Conservation (phyloP, 257 asterid species). For the Fraxinus quadrangulata region DNA sequence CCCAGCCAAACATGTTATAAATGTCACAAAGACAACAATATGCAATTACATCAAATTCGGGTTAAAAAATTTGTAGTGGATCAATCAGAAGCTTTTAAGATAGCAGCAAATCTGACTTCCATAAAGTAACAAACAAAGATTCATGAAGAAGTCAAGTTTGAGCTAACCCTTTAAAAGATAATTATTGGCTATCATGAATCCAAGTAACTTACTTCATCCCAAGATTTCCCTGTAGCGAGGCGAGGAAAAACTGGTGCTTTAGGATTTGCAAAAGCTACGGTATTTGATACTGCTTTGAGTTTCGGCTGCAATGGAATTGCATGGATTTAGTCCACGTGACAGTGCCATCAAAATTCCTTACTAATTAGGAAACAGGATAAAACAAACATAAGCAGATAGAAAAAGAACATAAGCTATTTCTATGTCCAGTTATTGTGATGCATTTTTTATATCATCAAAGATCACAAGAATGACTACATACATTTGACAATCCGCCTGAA, state of each 20-base stretch:
- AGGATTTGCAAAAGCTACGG: constrained; percentile 60
- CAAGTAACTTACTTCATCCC: constrained; percentile 57
- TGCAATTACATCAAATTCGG: too few relatives aligned
- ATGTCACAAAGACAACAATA: too few relatives aligned
- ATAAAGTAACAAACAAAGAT: not conserved
- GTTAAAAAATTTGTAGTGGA: too few relatives aligned
- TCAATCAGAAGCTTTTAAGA: too few relatives aligned
- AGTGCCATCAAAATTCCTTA: not conserved
- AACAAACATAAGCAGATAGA: not conserved
- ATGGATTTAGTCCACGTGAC: not conserved
- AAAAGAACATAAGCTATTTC: too few relatives aligned
- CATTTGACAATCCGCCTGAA: constrained; percentile 67
- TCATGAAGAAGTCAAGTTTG: not conserved
- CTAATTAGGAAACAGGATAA: too few relatives aligned
- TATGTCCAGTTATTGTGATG: too few relatives aligned
- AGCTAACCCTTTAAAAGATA: too few relatives aligned
- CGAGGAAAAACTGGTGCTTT: constrained; percentile 70
- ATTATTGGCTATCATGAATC: not conserved
- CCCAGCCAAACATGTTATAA: too few relatives aligned
- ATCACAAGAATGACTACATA: constrained; percentile 14
- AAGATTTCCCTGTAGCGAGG: constrained; percentile 59
- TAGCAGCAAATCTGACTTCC: too few relatives aligned
- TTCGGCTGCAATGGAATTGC: constrained; percentile 52
- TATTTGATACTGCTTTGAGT: constrained; percentile 52
- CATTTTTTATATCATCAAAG: too few relatives aligned